Percentiles rank a stretch among this genome's conserved stretches.
phyloP scores from a whole-genome alignment of 73 alveolate species.

The Symbiodinium pilosum region DNA sequence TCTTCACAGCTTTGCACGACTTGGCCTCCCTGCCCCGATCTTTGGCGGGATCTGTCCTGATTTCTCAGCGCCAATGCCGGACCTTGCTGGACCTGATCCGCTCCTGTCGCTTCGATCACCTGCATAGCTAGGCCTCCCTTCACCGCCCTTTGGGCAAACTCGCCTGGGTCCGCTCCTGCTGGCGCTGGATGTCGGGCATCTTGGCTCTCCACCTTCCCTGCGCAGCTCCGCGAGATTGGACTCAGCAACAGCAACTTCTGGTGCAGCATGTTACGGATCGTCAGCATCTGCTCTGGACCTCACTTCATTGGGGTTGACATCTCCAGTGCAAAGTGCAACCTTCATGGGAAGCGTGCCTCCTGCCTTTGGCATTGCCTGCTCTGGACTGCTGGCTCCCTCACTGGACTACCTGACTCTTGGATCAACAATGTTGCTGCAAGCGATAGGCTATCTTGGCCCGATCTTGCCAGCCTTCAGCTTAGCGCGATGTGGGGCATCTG shows the following conservation, averaged over 20 bases:
- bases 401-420: not conserved
- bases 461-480: not conserved
- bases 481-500: not conserved
- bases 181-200: not conserved
- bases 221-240: not conserved
- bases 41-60: not conserved
- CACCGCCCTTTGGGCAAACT: conserved; percentile 30
- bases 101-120: not conserved
- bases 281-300: not conserved
- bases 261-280: not conserved
- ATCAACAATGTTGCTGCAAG: not conserved
- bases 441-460: not conserved
- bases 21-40: not conserved
- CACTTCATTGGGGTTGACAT: not conserved
- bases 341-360: not conserved
- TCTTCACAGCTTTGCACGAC: not conserved
- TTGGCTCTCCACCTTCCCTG: conserved; percentile 10
- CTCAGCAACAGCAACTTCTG: not conserved
- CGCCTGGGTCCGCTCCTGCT: not conserved
- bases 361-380: not conserved
- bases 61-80: not conserved
- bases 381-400: not conserved
- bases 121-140: not conserved
- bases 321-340: not conserved
- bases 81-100: not conserved